A percentile compares a stretch with the other conserved stretches of the same genome.
Conservation (phyloP, 305 asterid species). For the Coffea humblotiana region DNA sequence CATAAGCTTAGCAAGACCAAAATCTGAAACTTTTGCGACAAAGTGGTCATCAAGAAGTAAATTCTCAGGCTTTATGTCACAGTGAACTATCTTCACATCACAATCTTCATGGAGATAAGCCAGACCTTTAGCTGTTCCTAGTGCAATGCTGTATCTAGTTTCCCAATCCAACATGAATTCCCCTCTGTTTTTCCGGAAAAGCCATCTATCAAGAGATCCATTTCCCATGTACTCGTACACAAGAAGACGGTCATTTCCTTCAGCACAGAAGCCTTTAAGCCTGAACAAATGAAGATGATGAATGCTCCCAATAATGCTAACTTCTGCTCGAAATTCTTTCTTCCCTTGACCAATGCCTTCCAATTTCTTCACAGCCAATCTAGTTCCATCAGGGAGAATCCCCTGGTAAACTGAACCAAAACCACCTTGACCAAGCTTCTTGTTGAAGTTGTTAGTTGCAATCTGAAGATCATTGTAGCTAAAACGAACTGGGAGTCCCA, state of each 20-base stretch:
- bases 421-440: conserved; percentile 92
- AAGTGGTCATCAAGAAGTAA: too few relatives aligned
- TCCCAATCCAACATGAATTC: too few relatives aligned
- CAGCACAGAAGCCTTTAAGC: conserved; percentile 70
- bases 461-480: conserved; percentile 69
- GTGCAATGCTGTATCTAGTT: too few relatives aligned
- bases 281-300: too few relatives aligned
- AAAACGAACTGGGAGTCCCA: conserved; percentile 92
- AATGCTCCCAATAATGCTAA: conserved; percentile 64
- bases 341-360: conserved; percentile 95
- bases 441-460: conserved; percentile 66
- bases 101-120: conserved; percentile 79
- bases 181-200: too few relatives aligned
- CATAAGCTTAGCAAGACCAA: conserved; percentile 34
- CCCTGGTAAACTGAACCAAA: conserved; percentile 92
- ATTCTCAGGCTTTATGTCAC: conserved; percentile 53
- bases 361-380: conserved; percentile 71
- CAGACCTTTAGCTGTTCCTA: too few relatives aligned
- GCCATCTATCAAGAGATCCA: too few relatives aligned
- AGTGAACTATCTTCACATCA: conserved; percentile 79
- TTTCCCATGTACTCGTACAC: conserved; percentile 50
- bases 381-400: conserved; percentile 68
- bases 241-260: conserved; percentile 79
- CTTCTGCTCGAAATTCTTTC: conserved; percentile 92
- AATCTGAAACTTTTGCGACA: too few relatives aligned